Percentiles rank a stretch among this genome's conserved stretches.
Conservation (phyloP, 352 stramenopile genomes). For the Globisporangium spiculum region DNA sequence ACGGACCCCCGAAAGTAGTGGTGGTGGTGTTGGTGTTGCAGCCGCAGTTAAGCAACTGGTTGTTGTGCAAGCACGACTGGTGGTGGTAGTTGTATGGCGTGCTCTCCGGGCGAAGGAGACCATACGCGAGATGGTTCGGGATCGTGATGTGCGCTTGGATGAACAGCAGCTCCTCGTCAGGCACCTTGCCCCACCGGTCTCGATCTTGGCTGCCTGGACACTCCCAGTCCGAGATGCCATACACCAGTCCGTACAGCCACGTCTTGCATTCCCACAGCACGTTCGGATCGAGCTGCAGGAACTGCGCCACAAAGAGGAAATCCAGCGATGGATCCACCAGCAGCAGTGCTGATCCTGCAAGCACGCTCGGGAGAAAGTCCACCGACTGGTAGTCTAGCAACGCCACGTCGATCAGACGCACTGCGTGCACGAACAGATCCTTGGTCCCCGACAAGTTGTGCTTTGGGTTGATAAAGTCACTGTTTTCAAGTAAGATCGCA, state of each 20-base stretch:
- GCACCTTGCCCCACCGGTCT: conserved; percentile 70
- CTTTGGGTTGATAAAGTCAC: conserved; percentile 63
- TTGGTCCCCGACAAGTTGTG: conserved; percentile 63
- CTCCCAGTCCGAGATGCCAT: conserved; percentile 49
- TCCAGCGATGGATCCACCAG: conserved; percentile 66
- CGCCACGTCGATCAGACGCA: conserved; percentile 70
- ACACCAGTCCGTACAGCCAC: conserved; percentile 65
- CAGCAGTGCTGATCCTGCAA: conserved; percentile 69
- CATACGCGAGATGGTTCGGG: conserved; percentile 57
- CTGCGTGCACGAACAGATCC: conserved; percentile 67
- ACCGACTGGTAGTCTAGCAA: conserved; percentile 75
- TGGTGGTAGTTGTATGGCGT: conserved; percentile 43
- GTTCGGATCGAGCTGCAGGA: conserved; percentile 71
- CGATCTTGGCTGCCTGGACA: conserved; percentile 42
- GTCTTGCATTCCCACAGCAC: conserved; percentile 82
- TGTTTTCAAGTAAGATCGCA: conserved; percentile 11
- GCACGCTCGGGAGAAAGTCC: conserved; percentile 71
- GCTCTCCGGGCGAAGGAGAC: conserved; percentile 48
- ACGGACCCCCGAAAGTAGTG: conserved; percentile 30
- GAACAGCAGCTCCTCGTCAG: conserved; percentile 66
- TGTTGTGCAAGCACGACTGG: conserved; percentile 23
- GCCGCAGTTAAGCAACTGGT: conserved; percentile 18
- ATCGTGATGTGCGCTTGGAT: conserved; percentile 65
- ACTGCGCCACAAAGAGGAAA: conserved; percentile 79
- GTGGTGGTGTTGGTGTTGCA: conserved; percentile 18